Conservation (phyloP, 768 basidiomycete genomes). For the Lactarius sp. region DNA sequence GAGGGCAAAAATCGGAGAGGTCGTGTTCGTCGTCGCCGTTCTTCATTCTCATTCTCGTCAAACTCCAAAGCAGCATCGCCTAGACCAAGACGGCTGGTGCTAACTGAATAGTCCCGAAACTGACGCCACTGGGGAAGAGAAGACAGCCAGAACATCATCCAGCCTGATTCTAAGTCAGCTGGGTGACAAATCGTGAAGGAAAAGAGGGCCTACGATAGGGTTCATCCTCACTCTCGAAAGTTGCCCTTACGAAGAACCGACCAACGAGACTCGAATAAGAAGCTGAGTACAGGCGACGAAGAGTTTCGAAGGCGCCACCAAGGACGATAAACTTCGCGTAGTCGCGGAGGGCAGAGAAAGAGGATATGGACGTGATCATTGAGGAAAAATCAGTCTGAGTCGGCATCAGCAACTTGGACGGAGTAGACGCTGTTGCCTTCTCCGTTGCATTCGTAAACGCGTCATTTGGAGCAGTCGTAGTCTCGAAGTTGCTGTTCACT, state of each 20-base stretch:
- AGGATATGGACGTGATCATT: slow-evolving; percentile 41
- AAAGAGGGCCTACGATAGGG: slow-evolving; percentile 44
- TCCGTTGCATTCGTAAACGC: background rate
- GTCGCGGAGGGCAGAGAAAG: slow-evolving; percentile 52
- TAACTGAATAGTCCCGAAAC: slow-evolving; percentile 49
- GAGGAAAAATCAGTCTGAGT: background rate
- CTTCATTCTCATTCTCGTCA: slow-evolving; percentile 13
- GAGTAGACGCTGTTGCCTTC: background rate
- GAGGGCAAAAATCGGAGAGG: slow-evolving; percentile 43
- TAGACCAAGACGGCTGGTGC: slow-evolving; percentile 40
- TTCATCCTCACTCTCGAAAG: slow-evolving; percentile 54
- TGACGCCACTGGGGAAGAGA: slow-evolving; percentile 57
- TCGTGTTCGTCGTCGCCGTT: slow-evolving; percentile 12
- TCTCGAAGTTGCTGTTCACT: background rate
- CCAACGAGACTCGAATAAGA: slow-evolving; percentile 43
- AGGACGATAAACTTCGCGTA: slow-evolving; percentile 61
- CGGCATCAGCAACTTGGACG: background rate
- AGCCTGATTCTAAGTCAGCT: slow-evolving; percentile 39
- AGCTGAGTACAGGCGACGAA: slow-evolving; percentile 43
- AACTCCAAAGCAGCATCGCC: slow-evolving; percentile 32
- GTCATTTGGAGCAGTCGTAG: background rate
- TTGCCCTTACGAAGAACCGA: slow-evolving; percentile 58
- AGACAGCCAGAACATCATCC: slow-evolving; percentile 69
- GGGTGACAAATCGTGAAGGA: slow-evolving; percentile 5
- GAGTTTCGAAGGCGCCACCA: slow-evolving; percentile 57